Evolutionary conservation across 2,329 filamentous ascomycete species (phyloP), one percentile per base, ranked within the genome.

Genomic region (Coniella vitis): DNA sequence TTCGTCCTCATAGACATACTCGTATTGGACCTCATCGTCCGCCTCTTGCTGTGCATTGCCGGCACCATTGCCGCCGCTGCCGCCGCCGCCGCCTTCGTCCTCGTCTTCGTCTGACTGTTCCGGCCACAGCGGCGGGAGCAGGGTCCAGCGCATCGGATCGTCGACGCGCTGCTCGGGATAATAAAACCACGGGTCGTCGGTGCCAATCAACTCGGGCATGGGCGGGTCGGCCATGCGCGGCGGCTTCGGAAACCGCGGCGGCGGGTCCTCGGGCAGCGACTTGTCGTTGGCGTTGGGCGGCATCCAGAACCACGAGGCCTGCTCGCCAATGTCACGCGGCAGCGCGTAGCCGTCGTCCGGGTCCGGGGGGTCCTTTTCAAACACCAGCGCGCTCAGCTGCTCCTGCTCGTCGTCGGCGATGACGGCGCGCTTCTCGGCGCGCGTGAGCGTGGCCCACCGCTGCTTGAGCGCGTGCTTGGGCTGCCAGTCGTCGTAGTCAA

Each of bases 391-490:
- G 21, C 48, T 39, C 16, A 57, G 52, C 4, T 55, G 49, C 48
- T 66, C 61, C 16, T 57, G 56, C 17, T 58, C 49, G 17, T 63
- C 58, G 14, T 62, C 57, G 52, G 57, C 59, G 45, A 62, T 52
- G 38, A 77, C 67, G 10, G 65, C 61, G 22, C 63, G 54, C 56
- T 65, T 66, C 55, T 72, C 59, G 34, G 63, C 59, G 1, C 57
- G 49, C 0, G 61, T 61, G 34, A 77, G 65, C 4, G 57, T 54
- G 22, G 56, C 39, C 67, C 70, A 77, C 4, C 63, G 63, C 47
- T 67, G 69, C 62, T 76, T 75, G 53, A 68, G 60, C 29, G 64
- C 65, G 47, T 76, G 72, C 56, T 67, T 69, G 29, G 58, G 63
- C 57, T 64, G 63, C 72, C 72, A 76, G 57, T 71, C 67, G 51